phyloP scores from a whole-genome alignment of 2,329 filamentous ascomycete species.

The Amauroascus verrucosus region DNA sequence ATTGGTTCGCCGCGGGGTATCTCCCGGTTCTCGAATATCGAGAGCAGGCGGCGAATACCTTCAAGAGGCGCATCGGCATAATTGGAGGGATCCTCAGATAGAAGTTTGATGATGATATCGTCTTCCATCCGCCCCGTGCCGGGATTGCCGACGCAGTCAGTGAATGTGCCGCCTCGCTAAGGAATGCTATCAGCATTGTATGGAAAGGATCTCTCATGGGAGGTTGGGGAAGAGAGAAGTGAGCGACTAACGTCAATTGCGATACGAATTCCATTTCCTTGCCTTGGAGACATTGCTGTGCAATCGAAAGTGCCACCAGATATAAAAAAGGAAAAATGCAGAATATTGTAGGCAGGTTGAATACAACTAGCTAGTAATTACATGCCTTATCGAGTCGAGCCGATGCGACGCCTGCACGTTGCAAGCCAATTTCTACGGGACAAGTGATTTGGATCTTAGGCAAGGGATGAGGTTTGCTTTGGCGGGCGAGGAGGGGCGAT shows the following conservation, averaged over 20 bases:
- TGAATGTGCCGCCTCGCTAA: slow-evolving; percentile 77
- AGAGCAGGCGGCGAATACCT: slow-evolving; percentile 77
- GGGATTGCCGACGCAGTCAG: slow-evolving; percentile 78
- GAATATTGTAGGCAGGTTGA: too few relatives aligned
- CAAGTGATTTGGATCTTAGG: too few relatives aligned
- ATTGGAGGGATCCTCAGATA: slow-evolving; percentile 82
- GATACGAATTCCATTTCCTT: slow-evolving; percentile 26
- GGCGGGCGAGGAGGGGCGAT: too few relatives aligned
- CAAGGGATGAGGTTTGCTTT: too few relatives aligned
- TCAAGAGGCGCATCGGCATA: slow-evolving; percentile 86
- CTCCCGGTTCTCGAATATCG: slow-evolving; percentile 61
- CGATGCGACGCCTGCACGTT: too few relatives aligned
- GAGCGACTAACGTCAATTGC: slow-evolving; percentile 28
- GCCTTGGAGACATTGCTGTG: slow-evolving; percentile 10
- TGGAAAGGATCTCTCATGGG: neutral
- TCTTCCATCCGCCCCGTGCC: slow-evolving; percentile 57
- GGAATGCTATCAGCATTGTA: slow-evolving; percentile 10
- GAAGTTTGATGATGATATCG: slow-evolving; percentile 74
- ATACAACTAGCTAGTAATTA: too few relatives aligned
- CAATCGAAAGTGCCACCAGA: too few relatives aligned
- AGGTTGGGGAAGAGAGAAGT: slow-evolving; percentile 8
- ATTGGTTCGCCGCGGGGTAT: slow-evolving; percentile 70
- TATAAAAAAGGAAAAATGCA: too few relatives aligned
- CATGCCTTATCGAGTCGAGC: too few relatives aligned
- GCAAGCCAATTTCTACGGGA: too few relatives aligned